Evolutionary conservation across 352 stramenopile species (phyloP).

Genomic region (Phytophthora pisi): DNA sequence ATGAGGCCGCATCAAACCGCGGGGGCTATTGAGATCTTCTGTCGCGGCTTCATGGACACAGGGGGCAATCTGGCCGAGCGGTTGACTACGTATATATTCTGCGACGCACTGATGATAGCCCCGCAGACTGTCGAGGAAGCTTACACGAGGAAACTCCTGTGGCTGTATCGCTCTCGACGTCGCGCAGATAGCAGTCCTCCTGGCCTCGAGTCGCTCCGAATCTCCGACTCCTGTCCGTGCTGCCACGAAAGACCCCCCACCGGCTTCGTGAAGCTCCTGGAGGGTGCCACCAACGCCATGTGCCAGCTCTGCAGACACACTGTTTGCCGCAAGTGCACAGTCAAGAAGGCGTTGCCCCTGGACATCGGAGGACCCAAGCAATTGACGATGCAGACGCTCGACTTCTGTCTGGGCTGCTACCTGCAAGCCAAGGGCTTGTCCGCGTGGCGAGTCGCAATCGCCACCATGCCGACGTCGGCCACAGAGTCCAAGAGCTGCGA

Average conservation of each 20-base stretch:
- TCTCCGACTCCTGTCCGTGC: constrained; percentile 30
- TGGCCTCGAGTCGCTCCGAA: constrained; percentile 9
- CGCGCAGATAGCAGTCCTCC: constrained; percentile 3
- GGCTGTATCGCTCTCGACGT: constrained; percentile 20
- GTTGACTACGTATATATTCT: constrained; percentile 35
- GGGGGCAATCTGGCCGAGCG: constrained; percentile 29
- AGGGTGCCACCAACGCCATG: constrained; percentile 16
- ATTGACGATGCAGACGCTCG: constrained; percentile 32
- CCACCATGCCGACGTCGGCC: neutral
- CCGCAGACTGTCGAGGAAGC: constrained; percentile 48
- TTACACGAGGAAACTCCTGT: constrained; percentile 62
- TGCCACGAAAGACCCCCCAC: constrained; percentile 33
- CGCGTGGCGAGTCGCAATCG: constrained; percentile 48
- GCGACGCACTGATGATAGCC: constrained; percentile 41
- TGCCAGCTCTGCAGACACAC: constrained; percentile 39
- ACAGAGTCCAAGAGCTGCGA: neutral
- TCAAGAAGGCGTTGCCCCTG: constrained; percentile 43
- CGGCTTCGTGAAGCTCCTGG: constrained; percentile 32
- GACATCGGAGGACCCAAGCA: constrained; percentile 14
- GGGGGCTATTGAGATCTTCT: constrained; percentile 48
- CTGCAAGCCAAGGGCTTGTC: constrained; percentile 45
- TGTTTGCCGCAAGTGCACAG: constrained; percentile 50
- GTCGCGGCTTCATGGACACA: constrained; percentile 42
- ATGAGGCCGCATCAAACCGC: constrained; percentile 25
- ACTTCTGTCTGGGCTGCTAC: constrained; percentile 62